These are phyloP conservation scores for Podaxis rugospora DNA, from an alignment of 768 basidiomycete species.

Conservation along the genomic window DNA sequence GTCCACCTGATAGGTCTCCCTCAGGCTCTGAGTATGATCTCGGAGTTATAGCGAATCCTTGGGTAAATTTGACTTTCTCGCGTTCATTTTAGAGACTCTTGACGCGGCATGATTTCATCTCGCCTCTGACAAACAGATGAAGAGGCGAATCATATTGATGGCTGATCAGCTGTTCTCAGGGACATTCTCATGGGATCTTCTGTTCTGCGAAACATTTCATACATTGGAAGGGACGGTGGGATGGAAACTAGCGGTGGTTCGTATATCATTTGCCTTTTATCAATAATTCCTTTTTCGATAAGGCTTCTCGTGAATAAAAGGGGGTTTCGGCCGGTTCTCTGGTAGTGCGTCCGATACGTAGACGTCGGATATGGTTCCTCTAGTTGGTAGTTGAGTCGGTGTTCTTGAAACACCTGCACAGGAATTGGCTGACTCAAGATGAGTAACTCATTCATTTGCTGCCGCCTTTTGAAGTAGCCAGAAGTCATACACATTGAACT, in stretches of 20 bases:
- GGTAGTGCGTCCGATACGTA: neutral
- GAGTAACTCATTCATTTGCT: neutral
- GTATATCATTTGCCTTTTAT: conserved; percentile 1
- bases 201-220: conserved; percentile 2
- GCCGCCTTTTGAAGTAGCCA: neutral
- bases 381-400: neutral
- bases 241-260: neutral
- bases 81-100: conserved; percentile 7
- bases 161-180: conserved; percentile 2
- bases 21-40: conserved; percentile 1
- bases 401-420: conserved; percentile 3
- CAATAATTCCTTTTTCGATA: conserved; percentile 2
- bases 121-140: neutral
- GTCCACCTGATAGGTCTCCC: neutral
- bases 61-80: neutral
- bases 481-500: neutral
- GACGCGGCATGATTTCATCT: conserved; percentile 1
- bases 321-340: conserved; percentile 2
- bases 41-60: conserved; percentile 3
- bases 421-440: conserved; percentile 1
- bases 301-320: neutral
- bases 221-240: neutral
- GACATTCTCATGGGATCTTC: neutral
- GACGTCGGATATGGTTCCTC: neutral
- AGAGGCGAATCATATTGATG: neutral